These are phyloP conservation scores for Ophiocordyceps polyrhachis-furcata DNA, from an alignment of 2,329 filamentous ascomycete genomes.

Conservation along the genomic window DNA sequence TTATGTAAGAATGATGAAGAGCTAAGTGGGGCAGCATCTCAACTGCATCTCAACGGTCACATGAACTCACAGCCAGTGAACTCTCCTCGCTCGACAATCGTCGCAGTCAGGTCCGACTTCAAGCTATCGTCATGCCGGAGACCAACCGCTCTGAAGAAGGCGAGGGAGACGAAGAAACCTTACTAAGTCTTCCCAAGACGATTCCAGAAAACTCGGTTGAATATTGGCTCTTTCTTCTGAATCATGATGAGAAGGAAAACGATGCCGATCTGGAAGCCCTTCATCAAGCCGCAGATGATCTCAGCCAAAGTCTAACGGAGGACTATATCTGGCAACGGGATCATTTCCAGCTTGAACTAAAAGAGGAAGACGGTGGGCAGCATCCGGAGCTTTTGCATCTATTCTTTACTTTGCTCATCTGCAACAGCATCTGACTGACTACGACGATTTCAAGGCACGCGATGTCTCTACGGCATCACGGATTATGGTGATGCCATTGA, in stretches of 20 bases:
- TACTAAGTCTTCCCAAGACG: not conserved
- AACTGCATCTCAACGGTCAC: no score
- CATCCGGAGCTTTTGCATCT: conserved; percentile 4
- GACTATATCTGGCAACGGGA: conserved; percentile 95
- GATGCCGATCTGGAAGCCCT: conserved; percentile 49
- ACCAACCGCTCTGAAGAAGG: not conserved
- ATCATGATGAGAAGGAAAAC: conserved; percentile 27
- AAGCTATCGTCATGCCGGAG: not conserved
- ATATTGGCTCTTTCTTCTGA: conserved; percentile 60
- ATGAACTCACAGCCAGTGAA: no score
- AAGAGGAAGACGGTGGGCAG: conserved; percentile 32
- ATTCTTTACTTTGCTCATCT: not conserved
- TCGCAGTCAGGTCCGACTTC: no score
- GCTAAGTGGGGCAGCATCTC: not conserved
- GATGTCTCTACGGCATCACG: conserved; percentile 57
- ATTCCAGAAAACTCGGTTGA: conserved; percentile 72
- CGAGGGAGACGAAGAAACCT: not conserved
- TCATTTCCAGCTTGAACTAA: conserved; percentile 50
- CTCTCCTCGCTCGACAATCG: no score
- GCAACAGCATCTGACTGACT: not conserved
- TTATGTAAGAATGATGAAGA: not conserved
- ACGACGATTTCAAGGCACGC: conserved; percentile 9
- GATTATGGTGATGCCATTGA: conserved; percentile 90
- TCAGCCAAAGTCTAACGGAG: conserved; percentile 47
- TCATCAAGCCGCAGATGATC: conserved; percentile 45